Evolutionary conservation across 164 flowering plant genomes (phyloP).

Genomic region (Macadamia tetraphylla): DNA sequence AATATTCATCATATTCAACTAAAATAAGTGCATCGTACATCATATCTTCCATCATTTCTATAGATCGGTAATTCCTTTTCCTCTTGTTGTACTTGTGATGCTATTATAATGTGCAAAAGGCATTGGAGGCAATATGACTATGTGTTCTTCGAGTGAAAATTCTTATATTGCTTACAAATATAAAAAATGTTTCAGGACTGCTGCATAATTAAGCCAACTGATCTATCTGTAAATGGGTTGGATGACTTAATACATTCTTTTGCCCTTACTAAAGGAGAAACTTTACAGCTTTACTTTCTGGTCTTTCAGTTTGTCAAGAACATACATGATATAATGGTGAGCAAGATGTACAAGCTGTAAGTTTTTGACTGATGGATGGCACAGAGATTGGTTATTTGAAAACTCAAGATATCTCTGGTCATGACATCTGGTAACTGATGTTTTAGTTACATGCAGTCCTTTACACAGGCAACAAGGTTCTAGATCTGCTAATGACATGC

Average conservation of each 20-base stretch:
- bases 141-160: too few relatives aligned
- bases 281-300: background rate
- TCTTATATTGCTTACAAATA: too few relatives aligned
- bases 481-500: constrained; percentile 25
- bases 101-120: too few relatives aligned
- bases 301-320: constrained; percentile 69
- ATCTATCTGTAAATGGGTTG: too few relatives aligned
- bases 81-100: too few relatives aligned
- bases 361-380: constrained; percentile 19
- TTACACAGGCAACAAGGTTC: constrained; percentile 36
- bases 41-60: background rate
- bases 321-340: constrained; percentile 83
- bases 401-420: background rate
- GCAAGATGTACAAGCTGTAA: constrained; percentile 75
- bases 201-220: too few relatives aligned
- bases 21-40: background rate
- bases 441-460: constrained; percentile 24
- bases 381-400: background rate
- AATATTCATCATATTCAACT: too few relatives aligned
- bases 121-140: too few relatives aligned
- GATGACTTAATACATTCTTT: too few relatives aligned
- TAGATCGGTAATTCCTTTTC: background rate
- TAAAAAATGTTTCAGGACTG: too few relatives aligned
- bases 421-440: constrained; percentile 9
- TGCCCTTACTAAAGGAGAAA: background rate